These are phyloP conservation scores for Auriscalpium vulgare DNA, from an alignment of 768 basidiomycete species.

Conservation along the genomic window DNA sequence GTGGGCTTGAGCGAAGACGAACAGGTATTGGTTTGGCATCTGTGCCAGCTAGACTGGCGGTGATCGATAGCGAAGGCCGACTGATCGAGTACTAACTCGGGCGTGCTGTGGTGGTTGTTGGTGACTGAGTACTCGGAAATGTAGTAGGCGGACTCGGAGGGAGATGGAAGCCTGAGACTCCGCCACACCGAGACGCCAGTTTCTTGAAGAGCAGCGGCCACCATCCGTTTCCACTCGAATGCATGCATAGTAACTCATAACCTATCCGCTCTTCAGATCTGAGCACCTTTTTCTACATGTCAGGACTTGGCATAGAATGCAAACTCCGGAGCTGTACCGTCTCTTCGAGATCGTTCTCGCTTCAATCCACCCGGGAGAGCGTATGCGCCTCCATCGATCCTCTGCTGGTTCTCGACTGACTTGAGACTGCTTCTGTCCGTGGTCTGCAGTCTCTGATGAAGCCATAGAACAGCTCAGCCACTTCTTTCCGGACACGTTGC, in stretches of 20 bases:
- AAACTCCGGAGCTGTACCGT: not conserved
- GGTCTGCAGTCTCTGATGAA: slow-evolving; percentile 38
- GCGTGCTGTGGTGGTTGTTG: too few relatives aligned
- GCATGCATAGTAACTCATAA: too few relatives aligned
- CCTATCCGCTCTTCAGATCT: too few relatives aligned
- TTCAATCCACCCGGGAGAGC: slow-evolving; percentile 23
- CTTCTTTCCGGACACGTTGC: slow-evolving; percentile 53
- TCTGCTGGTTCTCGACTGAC: not conserved
- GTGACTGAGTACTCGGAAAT: too few relatives aligned
- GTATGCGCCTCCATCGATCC: slow-evolving; percentile 11
- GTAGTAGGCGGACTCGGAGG: too few relatives aligned
- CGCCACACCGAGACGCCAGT: too few relatives aligned
- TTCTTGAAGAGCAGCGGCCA: too few relatives aligned
- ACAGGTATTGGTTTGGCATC: slow-evolving; percentile 35
- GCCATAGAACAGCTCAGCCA: slow-evolving; percentile 45
- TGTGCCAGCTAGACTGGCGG: not conserved
- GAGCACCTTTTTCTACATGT: too few relatives aligned
- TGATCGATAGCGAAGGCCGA: too few relatives aligned
- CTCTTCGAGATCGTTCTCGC: slow-evolving; percentile 17
- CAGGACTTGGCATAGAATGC: not conserved
- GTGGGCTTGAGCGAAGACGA: slow-evolving; percentile 78
- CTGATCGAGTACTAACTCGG: too few relatives aligned
- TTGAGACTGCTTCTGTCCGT: slow-evolving; percentile 19
- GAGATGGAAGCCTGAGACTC: too few relatives aligned
- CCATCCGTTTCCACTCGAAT: too few relatives aligned